Evolutionary conservation across 2,329 filamentous ascomycete genomes (phyloP).

Genomic region (Penicillium olsonii): DNA sequence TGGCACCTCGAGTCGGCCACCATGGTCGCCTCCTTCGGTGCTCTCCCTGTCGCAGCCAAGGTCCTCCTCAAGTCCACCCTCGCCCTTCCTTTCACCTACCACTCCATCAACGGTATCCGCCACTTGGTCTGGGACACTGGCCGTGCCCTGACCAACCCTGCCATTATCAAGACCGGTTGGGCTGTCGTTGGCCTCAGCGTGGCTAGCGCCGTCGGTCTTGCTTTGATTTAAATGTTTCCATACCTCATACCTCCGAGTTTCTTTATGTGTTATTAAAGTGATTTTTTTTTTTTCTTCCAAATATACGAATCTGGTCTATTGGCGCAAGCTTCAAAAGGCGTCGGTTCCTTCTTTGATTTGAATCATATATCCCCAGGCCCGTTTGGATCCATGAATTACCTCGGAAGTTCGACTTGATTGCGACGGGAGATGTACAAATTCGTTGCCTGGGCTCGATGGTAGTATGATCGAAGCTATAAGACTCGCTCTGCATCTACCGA

Average conservation of each 20-base stretch:
- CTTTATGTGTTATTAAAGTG: slow-evolving; percentile 33
- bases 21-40: slow-evolving; percentile 65
- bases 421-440: no score
- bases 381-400: neutral
- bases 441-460: no score
- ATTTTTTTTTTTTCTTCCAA: slow-evolving; percentile 24
- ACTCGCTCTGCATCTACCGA: no score
- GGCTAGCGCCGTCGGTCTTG: slow-evolving; percentile 51
- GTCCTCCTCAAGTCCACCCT: slow-evolving; percentile 59
- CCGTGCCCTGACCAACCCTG: slow-evolving; percentile 61
- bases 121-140: slow-evolving; percentile 72
- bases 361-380: slow-evolving; percentile 2
- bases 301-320: slow-evolving; percentile 21
- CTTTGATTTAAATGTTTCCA: slow-evolving; percentile 41
- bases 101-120: slow-evolving; percentile 68
- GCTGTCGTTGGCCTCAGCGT: slow-evolving; percentile 59
- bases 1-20: slow-evolving; percentile 67
- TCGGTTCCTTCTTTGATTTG: slow-evolving; percentile 14
- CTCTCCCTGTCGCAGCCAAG: slow-evolving; percentile 62
- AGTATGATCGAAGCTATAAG: no score
- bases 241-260: slow-evolving; percentile 34
- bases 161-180: slow-evolving; percentile 68
- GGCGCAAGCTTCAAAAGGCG: slow-evolving; percentile 24
- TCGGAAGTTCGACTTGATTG: no score
- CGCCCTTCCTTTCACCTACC: slow-evolving; percentile 68